phyloP scores from a whole-genome alignment of 2,329 filamentous ascomycete genomes.

The Hypomyces perniciosus region DNA sequence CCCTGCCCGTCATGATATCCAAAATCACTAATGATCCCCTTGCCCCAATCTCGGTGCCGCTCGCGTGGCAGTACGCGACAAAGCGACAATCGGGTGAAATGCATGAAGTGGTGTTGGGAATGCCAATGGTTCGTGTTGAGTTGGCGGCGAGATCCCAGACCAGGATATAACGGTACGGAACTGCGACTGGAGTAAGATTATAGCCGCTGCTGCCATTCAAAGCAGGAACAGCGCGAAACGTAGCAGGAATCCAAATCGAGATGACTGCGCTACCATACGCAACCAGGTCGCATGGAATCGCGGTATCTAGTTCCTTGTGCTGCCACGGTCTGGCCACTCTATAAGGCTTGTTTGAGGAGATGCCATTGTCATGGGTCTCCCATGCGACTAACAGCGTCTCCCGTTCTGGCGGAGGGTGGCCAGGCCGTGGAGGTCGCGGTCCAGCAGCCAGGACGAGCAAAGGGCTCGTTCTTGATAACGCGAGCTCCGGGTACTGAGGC shows the following conservation, averaged over 20 bases:
- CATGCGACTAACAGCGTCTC: constrained; percentile 35
- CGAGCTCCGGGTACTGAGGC: constrained; percentile 35
- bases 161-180: constrained; percentile 30
- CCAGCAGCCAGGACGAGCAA: constrained; percentile 34
- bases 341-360: constrained; percentile 27
- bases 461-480: constrained; percentile 33
- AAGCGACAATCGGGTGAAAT: constrained; percentile 36
- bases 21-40: constrained; percentile 31
- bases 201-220: constrained; percentile 24
- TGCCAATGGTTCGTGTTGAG: constrained; percentile 33
- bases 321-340: constrained; percentile 32
- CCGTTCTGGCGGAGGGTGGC: constrained; percentile 31
- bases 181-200: constrained; percentile 28
- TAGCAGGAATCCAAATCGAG: constrained; percentile 37
- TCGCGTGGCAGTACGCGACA: constrained; percentile 34
- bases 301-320: constrained; percentile 34
- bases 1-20: constrained; percentile 31
- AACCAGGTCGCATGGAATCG: constrained; percentile 30
- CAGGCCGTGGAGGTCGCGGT: constrained; percentile 32
- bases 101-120: constrained; percentile 33
- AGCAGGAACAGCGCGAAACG: constrained; percentile 28
- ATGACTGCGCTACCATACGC: constrained; percentile 34
- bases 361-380: constrained; percentile 27
- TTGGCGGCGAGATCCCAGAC: constrained; percentile 35
- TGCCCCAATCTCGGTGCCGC: constrained; percentile 26